A percentile compares a stretch with the other conserved stretches of the same genome.
phyloP scores from a whole-genome alignment of 768 basidiomycete species.

The Baorangia bicolor region DNA sequence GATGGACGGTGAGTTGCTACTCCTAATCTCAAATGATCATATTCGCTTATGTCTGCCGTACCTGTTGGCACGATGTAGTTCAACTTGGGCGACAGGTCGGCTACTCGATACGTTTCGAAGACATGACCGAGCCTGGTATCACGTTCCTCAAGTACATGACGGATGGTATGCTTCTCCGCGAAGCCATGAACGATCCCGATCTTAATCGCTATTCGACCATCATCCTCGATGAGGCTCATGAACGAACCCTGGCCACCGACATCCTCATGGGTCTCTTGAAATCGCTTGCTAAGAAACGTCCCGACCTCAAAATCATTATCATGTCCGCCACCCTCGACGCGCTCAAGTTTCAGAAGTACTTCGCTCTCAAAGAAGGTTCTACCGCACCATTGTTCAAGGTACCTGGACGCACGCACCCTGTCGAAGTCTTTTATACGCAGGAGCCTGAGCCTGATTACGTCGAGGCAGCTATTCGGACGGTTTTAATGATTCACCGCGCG shows the following conservation, averaged over 20 bases:
- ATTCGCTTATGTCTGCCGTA: constrained; percentile 7
- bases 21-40: not conserved
- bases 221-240: constrained; percentile 98
- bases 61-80: constrained; percentile 46
- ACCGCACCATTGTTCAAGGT: constrained; percentile 84
- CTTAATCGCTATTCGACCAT: constrained; percentile 93
- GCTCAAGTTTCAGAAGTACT: constrained; percentile 95
- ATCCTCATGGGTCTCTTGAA: constrained; percentile 98
- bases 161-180: constrained; percentile 97
- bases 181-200: constrained; percentile 95
- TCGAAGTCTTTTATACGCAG: constrained; percentile 93
- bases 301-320: constrained; percentile 94
- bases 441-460: constrained; percentile 95
- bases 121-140: constrained; percentile 73
- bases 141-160: constrained; percentile 99
- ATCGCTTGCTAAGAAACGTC: constrained; percentile 69
- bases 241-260: constrained; percentile 96
- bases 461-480: constrained; percentile 94
- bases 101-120: constrained; percentile 98
- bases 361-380: constrained; percentile 45
- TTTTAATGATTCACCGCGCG: constrained; percentile 94
- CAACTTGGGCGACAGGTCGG: constrained; percentile 93
- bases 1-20: constrained; percentile 82
- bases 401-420: constrained; percentile 91
- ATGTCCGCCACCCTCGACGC: constrained; percentile 99